These are phyloP conservation scores for Hura crepitans DNA, from an alignment of 441 rosid genomes.

Conservation along the genomic window DNA sequence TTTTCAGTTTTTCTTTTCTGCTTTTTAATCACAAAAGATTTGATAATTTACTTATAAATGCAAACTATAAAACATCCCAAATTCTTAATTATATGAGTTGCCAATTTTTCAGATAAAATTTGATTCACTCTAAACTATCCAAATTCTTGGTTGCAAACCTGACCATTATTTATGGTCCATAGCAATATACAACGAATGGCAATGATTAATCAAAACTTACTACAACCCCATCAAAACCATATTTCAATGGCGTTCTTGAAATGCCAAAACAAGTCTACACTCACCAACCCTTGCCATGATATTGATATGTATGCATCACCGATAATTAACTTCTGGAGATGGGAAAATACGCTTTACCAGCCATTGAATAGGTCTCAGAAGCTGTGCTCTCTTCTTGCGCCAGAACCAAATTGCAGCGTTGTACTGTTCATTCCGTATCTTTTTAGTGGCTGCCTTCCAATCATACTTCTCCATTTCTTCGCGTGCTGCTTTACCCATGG, in stretches of 20 bases:
- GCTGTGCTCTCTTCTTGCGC: constrained; percentile 72
- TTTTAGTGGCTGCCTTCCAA: constrained; percentile 93
- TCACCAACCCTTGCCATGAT: too few relatives aligned
- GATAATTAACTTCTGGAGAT: constrained; percentile 47
- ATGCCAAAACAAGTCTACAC: constrained; percentile 1
- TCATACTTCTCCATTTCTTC: constrained; percentile 83
- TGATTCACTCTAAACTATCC: constrained; percentile 7
- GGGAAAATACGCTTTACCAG: constrained; percentile 60
- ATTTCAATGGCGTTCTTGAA: background rate
- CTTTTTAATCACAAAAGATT: too few relatives aligned
- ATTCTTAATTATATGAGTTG: background rate
- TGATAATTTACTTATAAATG: too few relatives aligned
- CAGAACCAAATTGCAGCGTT: constrained; percentile 98
- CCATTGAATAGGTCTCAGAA: constrained; percentile 76
- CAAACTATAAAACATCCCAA: too few relatives aligned
- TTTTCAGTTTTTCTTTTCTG: too few relatives aligned
- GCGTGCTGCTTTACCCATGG: constrained; percentile 82
- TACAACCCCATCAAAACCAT: background rate
- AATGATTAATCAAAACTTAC: constrained; percentile 11
- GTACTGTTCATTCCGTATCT: constrained; percentile 85
- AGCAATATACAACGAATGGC: constrained; percentile 20
- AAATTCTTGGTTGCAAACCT: constrained; percentile 15
- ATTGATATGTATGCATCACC: constrained; percentile 22
- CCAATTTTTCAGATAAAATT: background rate
- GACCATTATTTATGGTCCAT: constrained; percentile 8